Evolutionary conservation across 2,329 filamentous ascomycete species (phyloP), one percentile per base, ranked within the genome.

Genomic region (Trichoderma hamatum): DNA sequence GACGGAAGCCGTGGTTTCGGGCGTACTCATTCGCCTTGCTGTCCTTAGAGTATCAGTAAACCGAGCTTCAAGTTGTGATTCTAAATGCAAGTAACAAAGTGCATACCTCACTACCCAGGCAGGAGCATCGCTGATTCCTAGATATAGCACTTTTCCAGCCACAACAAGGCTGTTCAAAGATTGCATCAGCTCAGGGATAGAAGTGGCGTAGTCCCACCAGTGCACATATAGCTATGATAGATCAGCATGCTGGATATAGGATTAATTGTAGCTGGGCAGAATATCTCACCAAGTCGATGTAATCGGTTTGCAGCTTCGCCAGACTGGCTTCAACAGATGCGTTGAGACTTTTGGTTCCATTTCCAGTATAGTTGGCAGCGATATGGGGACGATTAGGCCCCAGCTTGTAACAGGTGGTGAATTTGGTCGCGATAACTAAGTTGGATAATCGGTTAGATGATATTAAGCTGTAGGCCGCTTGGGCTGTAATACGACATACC

Each of bases 171-270:
- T 80, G 75, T 92, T 90, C 54, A 92, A 82, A 0, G 84, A 84
- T 69, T 91, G 88, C 90, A 92, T 92, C 56, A 92, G 64, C 74
- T 92, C 89, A 0, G 85, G 82, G 59, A 92, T 87, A 0, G 84
- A 85, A n/a, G 87, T 88, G n/a, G 84, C 87, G 74, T 84, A 89
- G 76, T 92, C 89, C 88, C 89, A 92, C 85, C 86, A 89, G 72
- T 90, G 88, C 39, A 89, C 82, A 65, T 88, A 89, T 2, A 89
- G 82, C 83, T 86, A 21, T 14, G 19, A 49, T 26, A 4, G 1
- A 51, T 67, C 36, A 67, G 28, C 1, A 49, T 36, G 1, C 10
- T 32, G n/a, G 10, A 21, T 14, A 5, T 0, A 26, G 16, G 3
- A 10, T 1, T 9, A 16, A 28, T 14, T 3, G 3, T 5, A 7